Evolutionary conservation across 352 stramenopile species (phyloP).

Genomic region (Globisporangium nagaii): DNA sequence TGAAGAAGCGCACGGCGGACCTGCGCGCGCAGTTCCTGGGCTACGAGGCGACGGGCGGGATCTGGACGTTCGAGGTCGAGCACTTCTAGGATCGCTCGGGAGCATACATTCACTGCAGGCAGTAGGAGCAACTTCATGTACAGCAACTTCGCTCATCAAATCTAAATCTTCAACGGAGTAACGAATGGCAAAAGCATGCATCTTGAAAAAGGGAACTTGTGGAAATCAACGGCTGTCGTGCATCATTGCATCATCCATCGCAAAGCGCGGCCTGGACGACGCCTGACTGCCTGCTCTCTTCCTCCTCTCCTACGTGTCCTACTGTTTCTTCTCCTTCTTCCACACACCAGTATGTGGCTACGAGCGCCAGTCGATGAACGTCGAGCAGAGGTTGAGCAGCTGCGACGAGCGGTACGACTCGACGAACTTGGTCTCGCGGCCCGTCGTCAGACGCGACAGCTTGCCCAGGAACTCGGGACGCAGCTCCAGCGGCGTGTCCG

Average conservation of each 20-base stretch:
- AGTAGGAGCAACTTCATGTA: not conserved
- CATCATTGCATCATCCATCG: too few relatives aligned
- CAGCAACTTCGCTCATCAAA: too few relatives aligned
- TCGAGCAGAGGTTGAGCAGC: slow-evolving; percentile 48
- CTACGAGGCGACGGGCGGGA: slow-evolving; percentile 22
- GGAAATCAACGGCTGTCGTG: too few relatives aligned
- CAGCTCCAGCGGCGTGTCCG: slow-evolving; percentile 32
- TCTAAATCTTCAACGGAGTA: too few relatives aligned
- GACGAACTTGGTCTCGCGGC: slow-evolving; percentile 45
- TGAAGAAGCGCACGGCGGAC: slow-evolving; percentile 27
- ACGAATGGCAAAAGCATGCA: too few relatives aligned
- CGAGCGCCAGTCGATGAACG: slow-evolving; percentile 56
- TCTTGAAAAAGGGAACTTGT: too few relatives aligned
- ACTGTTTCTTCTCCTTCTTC: not conserved
- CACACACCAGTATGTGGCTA: slow-evolving; percentile 14
- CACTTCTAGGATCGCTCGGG: slow-evolving; percentile 33
- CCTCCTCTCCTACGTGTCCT: not conserved
- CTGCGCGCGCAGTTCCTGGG: slow-evolving; percentile 32
- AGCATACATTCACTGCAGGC: too few relatives aligned
- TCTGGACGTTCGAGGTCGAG: slow-evolving; percentile 46
- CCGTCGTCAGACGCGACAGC: slow-evolving; percentile 32
- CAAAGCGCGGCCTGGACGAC: too few relatives aligned
- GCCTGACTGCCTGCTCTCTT: too few relatives aligned
- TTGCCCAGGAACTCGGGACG: slow-evolving; percentile 39
- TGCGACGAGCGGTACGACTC: slow-evolving; percentile 52